Conservation (phyloP, 2,329 filamentous ascomycete genomes). For the Aureobasidium sp. region DNA sequence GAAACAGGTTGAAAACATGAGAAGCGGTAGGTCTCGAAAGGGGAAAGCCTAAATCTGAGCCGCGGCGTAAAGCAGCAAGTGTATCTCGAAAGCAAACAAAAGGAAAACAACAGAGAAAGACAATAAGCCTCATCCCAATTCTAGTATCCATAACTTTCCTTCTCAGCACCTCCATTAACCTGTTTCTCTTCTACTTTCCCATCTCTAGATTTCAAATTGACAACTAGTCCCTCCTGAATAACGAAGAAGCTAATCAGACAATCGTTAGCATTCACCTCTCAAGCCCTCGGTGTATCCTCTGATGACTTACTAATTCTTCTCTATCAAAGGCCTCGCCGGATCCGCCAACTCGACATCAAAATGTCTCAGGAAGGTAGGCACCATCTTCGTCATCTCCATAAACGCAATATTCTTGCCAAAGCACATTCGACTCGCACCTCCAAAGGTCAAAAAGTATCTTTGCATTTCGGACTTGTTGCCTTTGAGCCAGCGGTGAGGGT, state of each 20-base stretch:
- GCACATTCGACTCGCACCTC: constrained; percentile 40
- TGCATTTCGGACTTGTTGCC: constrained; percentile 28
- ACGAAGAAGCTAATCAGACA: constrained; percentile 3
- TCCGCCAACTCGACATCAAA: constrained; percentile 4
- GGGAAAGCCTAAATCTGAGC: too few species aligned
- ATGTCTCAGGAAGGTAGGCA: constrained; percentile 3
- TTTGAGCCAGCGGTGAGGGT: constrained; percentile 47
- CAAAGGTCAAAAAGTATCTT: constrained; percentile 41
- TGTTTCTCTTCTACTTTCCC: not conserved
- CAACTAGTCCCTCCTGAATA: constrained; percentile 2
- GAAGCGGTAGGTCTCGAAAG: too few species aligned
- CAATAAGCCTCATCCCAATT: not conserved
- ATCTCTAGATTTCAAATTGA: not conserved
- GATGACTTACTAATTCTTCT: constrained; percentile 8
- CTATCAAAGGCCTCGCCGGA: not conserved
- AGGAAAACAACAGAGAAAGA: too few species aligned
- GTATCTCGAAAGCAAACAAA: not conserved
- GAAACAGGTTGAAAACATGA: too few species aligned
- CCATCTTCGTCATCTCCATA: constrained; percentile 43
- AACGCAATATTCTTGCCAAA: constrained; percentile 43
- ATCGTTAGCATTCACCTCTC: not conserved
- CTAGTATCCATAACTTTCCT: not conserved
- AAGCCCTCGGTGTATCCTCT: too few species aligned
- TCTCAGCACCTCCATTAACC: constrained; percentile 1
- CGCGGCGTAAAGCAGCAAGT: too few species aligned